phyloP scores from a whole-genome alignment of 805 yeast species.

The Candida broadrunensis region DNA sequence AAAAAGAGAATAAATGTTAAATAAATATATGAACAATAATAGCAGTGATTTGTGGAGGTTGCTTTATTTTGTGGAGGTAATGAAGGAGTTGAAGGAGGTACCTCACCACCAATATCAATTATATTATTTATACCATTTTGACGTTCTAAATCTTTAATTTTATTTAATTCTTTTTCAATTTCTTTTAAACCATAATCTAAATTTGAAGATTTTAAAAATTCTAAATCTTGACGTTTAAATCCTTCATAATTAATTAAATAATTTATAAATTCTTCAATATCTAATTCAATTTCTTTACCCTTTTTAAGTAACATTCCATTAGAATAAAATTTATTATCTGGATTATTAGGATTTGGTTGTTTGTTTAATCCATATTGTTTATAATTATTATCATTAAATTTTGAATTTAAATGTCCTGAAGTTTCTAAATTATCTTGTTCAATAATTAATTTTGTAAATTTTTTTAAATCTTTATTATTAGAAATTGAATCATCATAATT shows the following conservation, averaged over 20 bases:
- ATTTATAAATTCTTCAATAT: conserved; percentile 27
- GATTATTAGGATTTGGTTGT: not conserved
- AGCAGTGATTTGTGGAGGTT: no score
- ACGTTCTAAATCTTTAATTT: conserved; percentile 16
- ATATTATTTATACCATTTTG: conserved; percentile 5
- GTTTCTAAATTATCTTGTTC: conserved; percentile 4
- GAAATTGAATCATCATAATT: conserved; percentile 16
- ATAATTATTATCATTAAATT: conserved; percentile 3
- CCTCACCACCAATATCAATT: conserved; percentile 32
- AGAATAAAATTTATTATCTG: not conserved
- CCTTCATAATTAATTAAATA: conserved; percentile 28
- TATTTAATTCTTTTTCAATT: conserved; percentile 34
- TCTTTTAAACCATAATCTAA: conserved; percentile 37
- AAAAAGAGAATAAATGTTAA: not conserved
- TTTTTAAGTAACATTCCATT: not conserved
- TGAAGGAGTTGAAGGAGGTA: not conserved
- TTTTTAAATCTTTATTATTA: conserved; percentile 12
- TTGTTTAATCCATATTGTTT: not conserved
- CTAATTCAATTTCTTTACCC: conserved; percentile 14
- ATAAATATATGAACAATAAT: not conserved
- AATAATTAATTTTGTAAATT: conserved; percentile 9
- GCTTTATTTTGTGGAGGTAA: no score
- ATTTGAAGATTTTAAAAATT: conserved; percentile 21
- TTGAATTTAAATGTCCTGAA: not conserved
- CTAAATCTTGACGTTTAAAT: conserved; percentile 23